phyloP scores from a whole-genome alignment of 2,329 filamentous ascomycete genomes.

The Raffaelea albimanens region DNA sequence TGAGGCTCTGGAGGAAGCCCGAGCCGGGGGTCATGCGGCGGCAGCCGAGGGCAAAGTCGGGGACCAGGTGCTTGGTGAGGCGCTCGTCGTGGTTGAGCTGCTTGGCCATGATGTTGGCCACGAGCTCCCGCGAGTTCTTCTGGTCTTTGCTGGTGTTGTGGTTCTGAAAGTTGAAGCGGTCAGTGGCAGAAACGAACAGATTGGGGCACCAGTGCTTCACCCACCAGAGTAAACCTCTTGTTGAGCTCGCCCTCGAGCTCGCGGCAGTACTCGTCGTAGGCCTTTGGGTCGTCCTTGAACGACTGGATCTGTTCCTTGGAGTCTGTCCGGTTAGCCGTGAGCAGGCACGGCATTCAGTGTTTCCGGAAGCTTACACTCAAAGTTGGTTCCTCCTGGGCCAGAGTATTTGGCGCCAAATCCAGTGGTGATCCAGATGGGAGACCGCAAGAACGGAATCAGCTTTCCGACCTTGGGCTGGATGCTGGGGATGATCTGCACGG shows the following conservation, averaged over 20 bases:
- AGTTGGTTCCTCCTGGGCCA: conserved; percentile 6
- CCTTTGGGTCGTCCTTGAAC: conserved; percentile 41
- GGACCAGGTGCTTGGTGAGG: neutral
- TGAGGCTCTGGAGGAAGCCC: conserved; percentile 30
- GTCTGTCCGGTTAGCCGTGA: conserved; percentile 24
- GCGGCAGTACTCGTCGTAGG: conserved; percentile 7
- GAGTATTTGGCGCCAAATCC: conserved; percentile 41
- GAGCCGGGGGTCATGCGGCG: conserved; percentile 30
- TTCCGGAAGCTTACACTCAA: conserved; percentile 32
- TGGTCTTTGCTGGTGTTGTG: conserved; percentile 3
- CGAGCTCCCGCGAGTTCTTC: neutral
- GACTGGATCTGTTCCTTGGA: conserved; percentile 41
- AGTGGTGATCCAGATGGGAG: conserved; percentile 47
- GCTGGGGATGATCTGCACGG: conserved; percentile 18
- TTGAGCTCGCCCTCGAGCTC: conserved; percentile 9
- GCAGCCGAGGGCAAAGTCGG: conserved; percentile 21
- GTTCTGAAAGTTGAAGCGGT: neutral
- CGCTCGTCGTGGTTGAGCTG: neutral
- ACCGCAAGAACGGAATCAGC: conserved; percentile 7
- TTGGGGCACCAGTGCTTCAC: neutral
- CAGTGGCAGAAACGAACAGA: neutral
- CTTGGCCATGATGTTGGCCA: neutral
- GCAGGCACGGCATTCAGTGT: too few relatives aligned
- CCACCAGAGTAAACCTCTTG: conserved; percentile 7
- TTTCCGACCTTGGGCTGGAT: conserved; percentile 9